Evolutionary conservation across 345 rosid genomes (phyloP).

Genomic region (Pugionium dolabratum): DNA sequence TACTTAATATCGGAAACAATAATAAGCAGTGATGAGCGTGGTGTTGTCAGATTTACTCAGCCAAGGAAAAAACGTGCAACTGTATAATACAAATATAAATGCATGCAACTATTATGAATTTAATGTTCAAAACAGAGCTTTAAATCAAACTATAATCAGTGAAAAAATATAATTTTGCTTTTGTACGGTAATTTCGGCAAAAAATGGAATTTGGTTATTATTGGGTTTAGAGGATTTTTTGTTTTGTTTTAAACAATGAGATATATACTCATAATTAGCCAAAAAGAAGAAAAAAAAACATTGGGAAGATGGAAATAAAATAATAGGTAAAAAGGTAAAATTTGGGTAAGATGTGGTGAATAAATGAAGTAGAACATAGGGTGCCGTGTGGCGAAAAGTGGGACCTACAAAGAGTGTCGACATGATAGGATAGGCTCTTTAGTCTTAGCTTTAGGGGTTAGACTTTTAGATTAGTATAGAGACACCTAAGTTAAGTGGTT

Average conservation of each 20-base stretch:
- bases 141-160: neutral
- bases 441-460: conserved; percentile 10
- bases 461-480: conserved; percentile 32
- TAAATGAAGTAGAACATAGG: conserved; percentile 26
- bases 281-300: conserved; percentile 32
- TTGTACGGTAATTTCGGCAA: conserved; percentile 1
- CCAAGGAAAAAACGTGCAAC: conserved; percentile 19
- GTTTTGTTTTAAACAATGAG: neutral
- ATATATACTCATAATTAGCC: conserved; percentile 13
- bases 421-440: conserved; percentile 34
- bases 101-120: conserved; percentile 10
- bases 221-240: neutral
- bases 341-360: conserved; percentile 42
- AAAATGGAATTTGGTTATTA: conserved; percentile 11
- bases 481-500: conserved; percentile 19
- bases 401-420: conserved; percentile 31
- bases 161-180: neutral
- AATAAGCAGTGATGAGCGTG: conserved; percentile 27
- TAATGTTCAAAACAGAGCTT: neutral
- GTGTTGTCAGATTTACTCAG: conserved; percentile 27
- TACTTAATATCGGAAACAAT: conserved; percentile 20
- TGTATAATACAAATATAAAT: conserved; percentile 2
- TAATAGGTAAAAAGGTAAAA: conserved; percentile 33
- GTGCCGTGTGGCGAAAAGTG: conserved; percentile 5
- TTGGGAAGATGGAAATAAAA: conserved; percentile 31